phyloP scores from a whole-genome alignment of 192 early-diverging fungal species.

The Backusella westeae region DNA sequence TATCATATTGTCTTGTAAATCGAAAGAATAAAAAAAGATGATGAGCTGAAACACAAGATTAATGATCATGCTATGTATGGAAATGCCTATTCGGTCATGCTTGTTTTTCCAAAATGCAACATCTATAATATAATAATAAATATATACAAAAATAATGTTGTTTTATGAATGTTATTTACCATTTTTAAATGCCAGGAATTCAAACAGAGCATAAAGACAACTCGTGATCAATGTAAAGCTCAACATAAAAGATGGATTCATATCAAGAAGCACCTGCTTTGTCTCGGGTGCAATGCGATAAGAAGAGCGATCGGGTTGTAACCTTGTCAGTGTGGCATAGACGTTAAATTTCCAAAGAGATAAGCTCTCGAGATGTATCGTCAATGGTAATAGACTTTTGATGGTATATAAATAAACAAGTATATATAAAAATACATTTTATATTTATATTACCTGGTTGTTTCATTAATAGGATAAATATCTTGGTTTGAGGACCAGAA shows the following conservation, averaged over 20 bases:
- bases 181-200: conserved; percentile 93
- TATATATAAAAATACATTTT: neutral
- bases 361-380: conserved; percentile 60
- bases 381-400: conserved; percentile 56
- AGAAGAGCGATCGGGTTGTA: conserved; percentile 57
- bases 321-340: conserved; percentile 45
- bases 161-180: conserved; percentile 43
- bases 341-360: conserved; percentile 76
- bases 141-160: neutral
- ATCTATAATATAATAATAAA: conserved; percentile 55
- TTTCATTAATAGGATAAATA: conserved; percentile 68
- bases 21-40: conserved; percentile 69
- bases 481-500: conserved; percentile 78
- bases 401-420: neutral
- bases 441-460: conserved; percentile 41
- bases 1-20: conserved; percentile 78
- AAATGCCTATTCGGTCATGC: conserved; percentile 78
- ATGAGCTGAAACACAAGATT: conserved; percentile 81
- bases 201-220: conserved; percentile 79
- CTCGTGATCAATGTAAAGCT: conserved; percentile 71
- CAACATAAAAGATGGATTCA: conserved; percentile 75
- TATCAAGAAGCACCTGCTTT: conserved; percentile 86
- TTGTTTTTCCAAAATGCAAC: conserved; percentile 85
- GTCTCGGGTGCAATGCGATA: conserved; percentile 63
- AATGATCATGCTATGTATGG: conserved; percentile 73